Evolutionary conservation across 2,329 filamentous ascomycete genomes (phyloP), one percentile per base, ranked within the genome.

Genomic region (Albophoma yamanashiensis): DNA sequence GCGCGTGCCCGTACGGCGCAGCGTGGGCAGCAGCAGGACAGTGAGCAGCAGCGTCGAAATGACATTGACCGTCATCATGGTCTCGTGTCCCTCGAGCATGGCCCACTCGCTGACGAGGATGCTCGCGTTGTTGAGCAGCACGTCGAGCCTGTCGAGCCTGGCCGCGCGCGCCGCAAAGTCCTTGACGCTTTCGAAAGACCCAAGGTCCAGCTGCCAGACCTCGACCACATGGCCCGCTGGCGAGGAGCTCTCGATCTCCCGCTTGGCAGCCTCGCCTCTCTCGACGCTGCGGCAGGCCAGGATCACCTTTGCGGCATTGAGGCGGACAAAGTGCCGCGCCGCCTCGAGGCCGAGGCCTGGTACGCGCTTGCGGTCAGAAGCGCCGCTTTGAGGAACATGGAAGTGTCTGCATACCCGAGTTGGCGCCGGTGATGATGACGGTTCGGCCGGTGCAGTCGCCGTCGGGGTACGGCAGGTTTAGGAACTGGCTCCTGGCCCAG

Each of bases 131-230:
- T 73, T 69, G 9, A 81, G 60, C 0, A 81, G 62, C 3, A 72
- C 68, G 60, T 80, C 78, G 22, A 80, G 64, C 12, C 79, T 67
- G 4, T 73, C 71, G 38, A 80, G 65, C 7, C 63, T 52, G 25
- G 66, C 63, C 1, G 65, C 61, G 17, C 68, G 61, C 4, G 63
- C 62, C 12, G 69, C 74, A 62, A 82, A 81, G 58, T 55, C 68
- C 52, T 64, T 62, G 47, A 74, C 63, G 50, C 67, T 69, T 0
- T 65, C 74, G 66, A 75, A 78, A 3, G 69, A 74, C 4, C 62
- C 58, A 56, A 81, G 73, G 61, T 82, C 76, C 9, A 81, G 64
- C 5, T 70, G 55, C 77, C 77, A 82, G 17, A 80, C 74, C 34
- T 78, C 73, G 22, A 78, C 67, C 1, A 68, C 60, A 9, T 20